Conservation (phyloP, 164 flowering plant species). For the Dillenia suffruticosa region DNA sequence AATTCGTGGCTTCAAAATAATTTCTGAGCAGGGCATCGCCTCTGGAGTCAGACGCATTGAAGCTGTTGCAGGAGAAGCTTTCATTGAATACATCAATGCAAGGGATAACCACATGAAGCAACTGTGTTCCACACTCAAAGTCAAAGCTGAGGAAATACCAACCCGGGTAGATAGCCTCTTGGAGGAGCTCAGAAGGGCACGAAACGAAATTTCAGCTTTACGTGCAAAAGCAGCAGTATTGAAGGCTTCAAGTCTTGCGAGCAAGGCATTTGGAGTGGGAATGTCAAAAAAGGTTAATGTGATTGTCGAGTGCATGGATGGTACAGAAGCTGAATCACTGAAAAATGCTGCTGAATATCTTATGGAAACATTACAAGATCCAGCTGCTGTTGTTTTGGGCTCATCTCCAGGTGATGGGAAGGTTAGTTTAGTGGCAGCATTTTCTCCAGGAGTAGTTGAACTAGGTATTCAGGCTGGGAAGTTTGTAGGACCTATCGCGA, state of each 20-base stretch:
- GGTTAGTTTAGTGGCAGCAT: slow-evolving; percentile 87
- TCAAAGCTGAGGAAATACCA: slow-evolving; percentile 87
- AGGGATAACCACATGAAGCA: slow-evolving; percentile 67
- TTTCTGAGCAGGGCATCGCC: slow-evolving; percentile 94
- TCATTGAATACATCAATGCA: slow-evolving; percentile 57
- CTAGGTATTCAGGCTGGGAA: slow-evolving; percentile 87
- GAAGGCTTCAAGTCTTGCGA: slow-evolving; percentile 64
- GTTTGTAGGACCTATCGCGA: slow-evolving; percentile 82
- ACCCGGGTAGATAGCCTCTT: slow-evolving; percentile 69
- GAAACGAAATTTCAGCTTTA: slow-evolving; percentile 67
- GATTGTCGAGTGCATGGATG: slow-evolving; percentile 86
- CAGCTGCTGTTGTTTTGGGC: slow-evolving; percentile 82
- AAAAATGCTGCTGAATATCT: slow-evolving; percentile 86
- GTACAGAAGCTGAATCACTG: slow-evolving; percentile 78
- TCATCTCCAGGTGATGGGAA: slow-evolving; percentile 84
- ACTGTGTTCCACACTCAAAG: slow-evolving; percentile 79
- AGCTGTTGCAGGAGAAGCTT: slow-evolving; percentile 93
- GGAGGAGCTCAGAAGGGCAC: slow-evolving; percentile 65
- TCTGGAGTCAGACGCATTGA: slow-evolving; percentile 89
- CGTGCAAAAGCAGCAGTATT: slow-evolving; percentile 76
- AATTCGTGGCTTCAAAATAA: slow-evolving; percentile 83
- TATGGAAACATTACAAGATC: slow-evolving; percentile 56
- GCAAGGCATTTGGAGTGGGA: slow-evolving; percentile 66
- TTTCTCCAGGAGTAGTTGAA: slow-evolving; percentile 65
- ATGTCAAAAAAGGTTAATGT: slow-evolving; percentile 57